Conservation (phyloP, 2,329 filamentous ascomycete genomes). For the Aspergillus pseudonomiae region DNA sequence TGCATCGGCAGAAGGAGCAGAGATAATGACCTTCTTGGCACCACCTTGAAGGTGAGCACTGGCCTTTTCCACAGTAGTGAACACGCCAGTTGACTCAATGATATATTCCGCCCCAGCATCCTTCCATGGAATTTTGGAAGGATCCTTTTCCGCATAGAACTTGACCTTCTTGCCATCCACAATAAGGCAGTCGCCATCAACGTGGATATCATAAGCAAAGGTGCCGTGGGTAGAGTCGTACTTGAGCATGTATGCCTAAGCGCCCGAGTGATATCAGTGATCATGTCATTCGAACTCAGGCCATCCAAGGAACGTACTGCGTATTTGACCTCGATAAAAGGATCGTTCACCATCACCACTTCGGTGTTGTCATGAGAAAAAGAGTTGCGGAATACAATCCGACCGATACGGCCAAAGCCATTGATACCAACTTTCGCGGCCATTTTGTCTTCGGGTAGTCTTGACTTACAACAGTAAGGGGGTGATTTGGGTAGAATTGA, state of each 20-base stretch:
- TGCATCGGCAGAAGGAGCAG: constrained; percentile 68
- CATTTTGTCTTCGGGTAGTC: too few relatives aligned
- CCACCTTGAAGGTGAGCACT: constrained; percentile 90
- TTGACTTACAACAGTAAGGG: too few relatives aligned
- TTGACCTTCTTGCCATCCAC: constrained; percentile 94
- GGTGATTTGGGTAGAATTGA: too few relatives aligned
- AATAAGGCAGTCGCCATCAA: constrained; percentile 71
- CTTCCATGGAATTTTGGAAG: constrained; percentile 84
- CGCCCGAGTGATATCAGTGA: too few relatives aligned
- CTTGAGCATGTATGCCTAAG: constrained; percentile 97
- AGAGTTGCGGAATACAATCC: constrained; percentile 97
- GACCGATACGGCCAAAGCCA: constrained; percentile 99
- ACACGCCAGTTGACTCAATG: constrained; percentile 97
- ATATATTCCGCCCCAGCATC: constrained; percentile 89
- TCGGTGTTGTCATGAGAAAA: constrained; percentile 88
- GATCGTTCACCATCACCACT: constrained; percentile 97
- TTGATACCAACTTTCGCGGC: constrained; percentile 78
- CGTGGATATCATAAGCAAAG: constrained; percentile 90
- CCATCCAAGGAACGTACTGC: constrained; percentile 70
- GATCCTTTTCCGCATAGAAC: constrained; percentile 94
- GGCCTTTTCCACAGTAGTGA: constrained; percentile 98
- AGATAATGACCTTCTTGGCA: constrained; percentile 93
- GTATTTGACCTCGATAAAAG: constrained; percentile 97
- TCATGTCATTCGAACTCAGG: neutral
- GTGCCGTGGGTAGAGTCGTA: constrained; percentile 96